Evolutionary conservation across 2,329 filamentous ascomycete species (phyloP), one percentile per base, ranked within the genome.

Genomic region (Fusarium sp.): DNA sequence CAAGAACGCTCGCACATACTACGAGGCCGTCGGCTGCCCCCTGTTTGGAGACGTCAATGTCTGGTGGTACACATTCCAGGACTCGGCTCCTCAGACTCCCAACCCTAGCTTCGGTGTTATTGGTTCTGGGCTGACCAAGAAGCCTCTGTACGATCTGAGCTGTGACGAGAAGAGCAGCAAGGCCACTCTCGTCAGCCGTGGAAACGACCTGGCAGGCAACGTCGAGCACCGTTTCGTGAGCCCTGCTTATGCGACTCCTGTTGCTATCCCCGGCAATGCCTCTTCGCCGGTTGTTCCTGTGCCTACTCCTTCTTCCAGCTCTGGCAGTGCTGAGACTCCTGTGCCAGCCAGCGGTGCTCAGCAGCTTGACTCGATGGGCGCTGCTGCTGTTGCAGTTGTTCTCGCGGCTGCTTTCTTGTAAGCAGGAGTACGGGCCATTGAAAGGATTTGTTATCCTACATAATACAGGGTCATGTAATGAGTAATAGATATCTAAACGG

Each of bases 41-140:
- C 76, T 89, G 58, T 87, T 92, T 61, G 86, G 84, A 70, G 82
- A 81, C 46, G 80, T 79, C 69, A 89, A 89, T 73, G 84, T 87
- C 58, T 94, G 88, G 85, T 94, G 91, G 88, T 92, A 88, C 79
- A 91, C 86, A 46, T 84, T 93, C 25, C 86, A 91, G 73, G 91
- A 94, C 67, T 80, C 85, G 39, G 79, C 79, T 36, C 83, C 83
- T 15, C 79, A 77, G 44, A 83, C 83, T 4, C 87, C 88, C 31
- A 85, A 80, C 77, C 89, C 90, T 38, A 88, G 84, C 73, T 94
- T 93, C 70, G 90, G 91, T 53, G 79, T 94, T 66, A 79, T 91
- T 52, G 85, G 86, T 61, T 78, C 78, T 50, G 74, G 78, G 41
- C 74, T 88, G 64, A 78, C 76, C 68, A 79, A 77, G 59, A 84